A percentile compares a stretch with the other conserved stretches of the same genome.
These are phyloP conservation scores for Coffea canephora DNA, from an alignment of 257 asterid species.

Conservation along the genomic window DNA sequence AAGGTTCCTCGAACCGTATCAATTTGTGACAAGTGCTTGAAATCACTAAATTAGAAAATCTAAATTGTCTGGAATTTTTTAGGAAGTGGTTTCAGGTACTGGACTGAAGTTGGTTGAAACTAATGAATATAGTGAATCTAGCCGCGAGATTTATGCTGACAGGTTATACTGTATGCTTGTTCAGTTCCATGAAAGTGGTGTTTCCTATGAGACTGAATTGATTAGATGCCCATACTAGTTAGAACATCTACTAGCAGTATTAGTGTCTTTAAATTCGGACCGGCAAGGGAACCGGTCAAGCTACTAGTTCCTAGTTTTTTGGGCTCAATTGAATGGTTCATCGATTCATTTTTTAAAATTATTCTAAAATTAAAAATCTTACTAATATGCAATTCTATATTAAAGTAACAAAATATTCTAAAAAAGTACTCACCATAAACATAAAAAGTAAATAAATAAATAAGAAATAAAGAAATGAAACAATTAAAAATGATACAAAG, in stretches of 20 bases:
- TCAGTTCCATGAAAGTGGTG: constrained; percentile 81
- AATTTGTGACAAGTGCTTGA: neutral
- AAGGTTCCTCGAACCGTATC: too few species aligned
- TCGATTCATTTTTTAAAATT: too few species aligned
- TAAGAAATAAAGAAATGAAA: too few species aligned
- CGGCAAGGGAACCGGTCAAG: too few species aligned
- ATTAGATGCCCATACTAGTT: constrained; percentile 82
- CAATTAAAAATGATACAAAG: too few species aligned
- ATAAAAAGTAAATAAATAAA: too few species aligned
- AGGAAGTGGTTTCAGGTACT: constrained; percentile 82
- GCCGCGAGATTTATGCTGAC: constrained; percentile 96
- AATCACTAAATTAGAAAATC: constrained; percentile 4
- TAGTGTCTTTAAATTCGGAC: neutral
- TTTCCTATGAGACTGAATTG: constrained; percentile 81
- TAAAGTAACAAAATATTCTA: too few species aligned
- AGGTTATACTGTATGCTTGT: constrained; percentile 77
- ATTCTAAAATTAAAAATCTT: too few species aligned
- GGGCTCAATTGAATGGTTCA: too few species aligned
- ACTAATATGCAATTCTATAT: too few species aligned
- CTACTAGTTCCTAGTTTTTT: too few species aligned
- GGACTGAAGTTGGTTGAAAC: constrained; percentile 81
- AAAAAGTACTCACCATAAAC: too few species aligned
- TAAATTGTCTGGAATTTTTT: constrained; percentile 29
- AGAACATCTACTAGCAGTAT: constrained; percentile 86
- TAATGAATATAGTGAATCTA: constrained; percentile 96